Evolutionary conservation across 2,329 filamentous ascomycete genomes (phyloP), one percentile per base, ranked within the genome.

Genomic region (Ophiosphaerella herpotricha): DNA sequence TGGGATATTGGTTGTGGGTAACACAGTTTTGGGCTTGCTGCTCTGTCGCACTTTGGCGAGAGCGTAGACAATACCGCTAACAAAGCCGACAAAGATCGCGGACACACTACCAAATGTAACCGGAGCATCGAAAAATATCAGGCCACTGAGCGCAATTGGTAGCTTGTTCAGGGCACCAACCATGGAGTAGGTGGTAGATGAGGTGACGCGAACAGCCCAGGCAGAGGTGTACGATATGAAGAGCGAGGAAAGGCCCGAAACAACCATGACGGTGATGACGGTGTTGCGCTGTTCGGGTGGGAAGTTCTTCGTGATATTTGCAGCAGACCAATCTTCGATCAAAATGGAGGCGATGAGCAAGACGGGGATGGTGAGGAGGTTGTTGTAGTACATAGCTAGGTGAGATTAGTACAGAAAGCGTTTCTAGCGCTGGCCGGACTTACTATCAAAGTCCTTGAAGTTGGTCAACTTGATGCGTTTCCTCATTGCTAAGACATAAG

Each of bases 171-270:
- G 82, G 14, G 93, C 91, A 55, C 94, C 94, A 48, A 97, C 94
- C 93, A 99, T 97, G 26, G 90, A 96, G 80, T 97, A 99, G 2
- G 94, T 99, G 7, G 94, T 99, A 14, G 92, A 97, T 0, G 92
- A 96, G 7, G 94, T 97, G 58, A 96, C 90, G 61, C 94, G 92
- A 58, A 99, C 95, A 72, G 94, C 97, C 94, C 94, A 99, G 33
- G 94, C 94, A 13, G 93, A 97, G 70, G 91, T 95, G 82, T 99
- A 99, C n/a, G 93, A 97, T 75, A 99, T 99, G 78, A 97, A 96
- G 68, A 97, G 92, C 43, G 92, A 90, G 32, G 87, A 92, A 46
- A 97, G 81, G 52, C 94, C 94, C 5, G 94, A 97, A 76, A 97
- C 89, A 67, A 97, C 78, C 90, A 97, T 97, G 68, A 92, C 90